A percentile compares a stretch with the other conserved stretches of the same genome.
Conservation (phyloP, 768 basidiomycete species). For the Suillus americanus region DNA sequence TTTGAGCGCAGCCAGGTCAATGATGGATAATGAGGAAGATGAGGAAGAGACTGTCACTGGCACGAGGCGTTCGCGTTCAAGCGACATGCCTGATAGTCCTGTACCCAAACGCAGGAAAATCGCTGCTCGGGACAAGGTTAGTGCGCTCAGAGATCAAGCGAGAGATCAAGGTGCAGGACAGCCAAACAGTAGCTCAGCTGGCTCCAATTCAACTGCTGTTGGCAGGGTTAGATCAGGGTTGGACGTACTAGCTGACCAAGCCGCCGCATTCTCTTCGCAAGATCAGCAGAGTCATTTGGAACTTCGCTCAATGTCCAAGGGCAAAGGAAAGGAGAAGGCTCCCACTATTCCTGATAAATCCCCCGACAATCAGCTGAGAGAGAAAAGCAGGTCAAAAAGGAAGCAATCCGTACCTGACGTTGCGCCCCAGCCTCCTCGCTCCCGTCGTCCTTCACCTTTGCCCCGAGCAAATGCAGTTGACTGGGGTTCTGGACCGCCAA, state of each 20-base stretch:
- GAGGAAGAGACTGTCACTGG: slow-evolving; percentile 20
- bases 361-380: background rate
- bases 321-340: slow-evolving; percentile 22
- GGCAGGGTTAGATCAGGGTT: slow-evolving; percentile 50
- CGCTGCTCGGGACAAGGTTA: slow-evolving; percentile 13
- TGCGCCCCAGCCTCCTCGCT: background rate
- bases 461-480: background rate
- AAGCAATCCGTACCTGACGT: background rate
- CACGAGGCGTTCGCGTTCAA: slow-evolving; percentile 27
- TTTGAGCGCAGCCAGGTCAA: slow-evolving; percentile 57
- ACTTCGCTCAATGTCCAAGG: slow-evolving; percentile 11
- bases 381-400: background rate
- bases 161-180: background rate
- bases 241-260: slow-evolving; percentile 75
- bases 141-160: slow-evolving; percentile 5
- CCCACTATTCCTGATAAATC: background rate
- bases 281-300: slow-evolving; percentile 18
- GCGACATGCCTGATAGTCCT: slow-evolving; percentile 34
- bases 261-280: slow-evolving; percentile 51
- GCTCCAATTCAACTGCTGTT: slow-evolving; percentile 1
- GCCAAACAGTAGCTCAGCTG: slow-evolving; percentile 3
- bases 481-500: slow-evolving; percentile 1
- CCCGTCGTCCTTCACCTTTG: background rate
- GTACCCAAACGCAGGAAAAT: slow-evolving; percentile 39
- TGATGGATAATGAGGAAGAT: slow-evolving; percentile 42